A percentile compares a stretch with the other conserved stretches of the same genome.
These are phyloP conservation scores for Leptodermis oblonga DNA, from an alignment of 257 asterid species.

Conservation along the genomic window DNA sequence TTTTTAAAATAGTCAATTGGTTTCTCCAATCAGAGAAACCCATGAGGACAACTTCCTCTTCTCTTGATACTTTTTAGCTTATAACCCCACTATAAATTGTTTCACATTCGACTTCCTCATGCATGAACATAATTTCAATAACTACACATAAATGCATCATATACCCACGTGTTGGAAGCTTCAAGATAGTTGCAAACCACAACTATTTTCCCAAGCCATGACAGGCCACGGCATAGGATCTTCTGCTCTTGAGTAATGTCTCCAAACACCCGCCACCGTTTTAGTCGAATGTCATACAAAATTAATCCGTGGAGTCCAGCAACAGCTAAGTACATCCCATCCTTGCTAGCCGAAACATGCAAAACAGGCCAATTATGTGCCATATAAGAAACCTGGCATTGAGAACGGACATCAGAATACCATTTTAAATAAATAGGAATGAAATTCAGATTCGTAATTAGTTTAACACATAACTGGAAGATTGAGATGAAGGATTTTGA, in stretches of 20 bases:
- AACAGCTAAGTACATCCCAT: conserved; percentile 97
- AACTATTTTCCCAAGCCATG: conserved; percentile 96
- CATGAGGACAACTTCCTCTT: not conserved
- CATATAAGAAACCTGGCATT: conserved; percentile 86
- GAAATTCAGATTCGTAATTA: conserved; percentile 17
- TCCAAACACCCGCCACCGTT: conserved; percentile 98
- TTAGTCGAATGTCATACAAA: conserved; percentile 79
- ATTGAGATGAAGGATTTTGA: conserved; percentile 84
- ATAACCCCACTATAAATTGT: not conserved
- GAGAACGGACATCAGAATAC: conserved; percentile 33
- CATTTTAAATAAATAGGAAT: conserved; percentile 10
- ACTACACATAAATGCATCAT: not conserved
- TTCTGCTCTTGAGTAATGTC: conserved; percentile 96
- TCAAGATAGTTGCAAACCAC: conserved; percentile 93
- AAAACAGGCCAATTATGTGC: conserved; percentile 98
- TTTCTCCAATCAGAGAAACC: not conserved
- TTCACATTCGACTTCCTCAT: not conserved
- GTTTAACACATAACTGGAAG: conserved; percentile 81
- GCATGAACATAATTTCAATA: conserved; percentile 1
- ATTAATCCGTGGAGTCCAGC: conserved; percentile 97
- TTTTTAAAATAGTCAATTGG: not conserved
- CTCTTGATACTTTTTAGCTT: not conserved
- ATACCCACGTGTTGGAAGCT: conserved; percentile 70
- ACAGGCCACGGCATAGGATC: conserved; percentile 94
- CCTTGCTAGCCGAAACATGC: conserved; percentile 99